Conservation (phyloP, 305 asterid species). For the Solanum hybrid region DNA sequence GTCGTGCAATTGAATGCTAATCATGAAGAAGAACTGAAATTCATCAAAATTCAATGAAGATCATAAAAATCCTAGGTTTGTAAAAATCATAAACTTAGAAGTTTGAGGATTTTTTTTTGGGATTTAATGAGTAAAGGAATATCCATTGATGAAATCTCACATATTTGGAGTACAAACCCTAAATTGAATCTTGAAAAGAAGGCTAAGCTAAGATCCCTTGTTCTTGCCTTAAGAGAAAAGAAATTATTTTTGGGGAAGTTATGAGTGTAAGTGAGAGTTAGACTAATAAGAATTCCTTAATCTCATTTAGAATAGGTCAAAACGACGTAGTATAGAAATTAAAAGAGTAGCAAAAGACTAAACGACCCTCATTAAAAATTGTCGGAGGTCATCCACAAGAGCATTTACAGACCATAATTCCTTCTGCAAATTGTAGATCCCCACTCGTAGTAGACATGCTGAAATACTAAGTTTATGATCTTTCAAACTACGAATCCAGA, state of each 20-base stretch:
- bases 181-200: background rate
- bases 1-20: background rate
- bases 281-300: too few species aligned
- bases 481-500: background rate
- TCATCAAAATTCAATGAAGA: background rate
- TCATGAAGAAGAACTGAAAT: background rate
- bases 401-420: background rate
- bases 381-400: too few species aligned
- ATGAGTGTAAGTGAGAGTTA: background rate
- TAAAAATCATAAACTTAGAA: background rate
- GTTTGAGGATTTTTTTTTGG: fast-evolving
- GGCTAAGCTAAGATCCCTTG: background rate
- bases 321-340: background rate
- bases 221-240: background rate
- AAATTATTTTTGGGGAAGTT: background rate
- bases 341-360: background rate
- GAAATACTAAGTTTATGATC: background rate
- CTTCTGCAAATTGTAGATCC: background rate
- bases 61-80: background rate
- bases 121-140: background rate
- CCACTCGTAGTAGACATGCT: too few species aligned
- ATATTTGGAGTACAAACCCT: background rate
- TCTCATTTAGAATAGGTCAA: background rate
- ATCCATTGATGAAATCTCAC: background rate
- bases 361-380: background rate